Evolutionary conservation across 352 stramenopile genomes (phyloP), one percentile per base, ranked within the genome.

Genomic region (Elongisporangium anandrum): DNA sequence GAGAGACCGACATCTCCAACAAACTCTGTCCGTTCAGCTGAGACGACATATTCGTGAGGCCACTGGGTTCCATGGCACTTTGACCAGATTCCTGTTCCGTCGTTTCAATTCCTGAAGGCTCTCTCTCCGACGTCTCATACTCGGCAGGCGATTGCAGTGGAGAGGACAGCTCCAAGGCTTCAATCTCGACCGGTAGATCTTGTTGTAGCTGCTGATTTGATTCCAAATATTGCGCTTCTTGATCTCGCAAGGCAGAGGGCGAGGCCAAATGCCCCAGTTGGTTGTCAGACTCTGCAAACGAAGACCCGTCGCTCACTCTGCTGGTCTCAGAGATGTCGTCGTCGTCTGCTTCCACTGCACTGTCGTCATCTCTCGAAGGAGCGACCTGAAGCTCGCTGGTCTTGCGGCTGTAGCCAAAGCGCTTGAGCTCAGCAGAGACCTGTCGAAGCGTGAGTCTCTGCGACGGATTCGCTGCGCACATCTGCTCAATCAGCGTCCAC

Each of bases 401-500:
- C 39, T 58, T 72, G 34, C 47, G 34, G 1, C 72, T 72, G 39
- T 85, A 85, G 39, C 73, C 74, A 15, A 89, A 63, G 45, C 64
- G 59, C 19, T 84, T 73, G 4, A 91, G 61, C 54, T 81, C 71
- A 3, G 72, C 54, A 0, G 73, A 77, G 10, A 79, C 79, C 51
- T 85, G 69, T 13, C 69, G 77, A 9, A 89, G 52, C 4, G 75
- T 66, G 29, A 89, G 69, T 15, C 81, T 66, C 22, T 75, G 64
- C 3, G 58, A 56, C 1, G 79, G 81, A 50, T 89, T 75, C 0
- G 67, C 66, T 0, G 65, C 60, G 59, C 81, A 92, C 79, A 92
- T 88, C 9, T 78, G 73, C 61, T 87, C 69, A 48, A 92, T 72
- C 13, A 92, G 52, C 2, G 59, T 63, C 81, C 81, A 92, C 52